phyloP scores from a whole-genome alignment of 768 basidiomycete species.

The Xanthoconium purpureum region DNA sequence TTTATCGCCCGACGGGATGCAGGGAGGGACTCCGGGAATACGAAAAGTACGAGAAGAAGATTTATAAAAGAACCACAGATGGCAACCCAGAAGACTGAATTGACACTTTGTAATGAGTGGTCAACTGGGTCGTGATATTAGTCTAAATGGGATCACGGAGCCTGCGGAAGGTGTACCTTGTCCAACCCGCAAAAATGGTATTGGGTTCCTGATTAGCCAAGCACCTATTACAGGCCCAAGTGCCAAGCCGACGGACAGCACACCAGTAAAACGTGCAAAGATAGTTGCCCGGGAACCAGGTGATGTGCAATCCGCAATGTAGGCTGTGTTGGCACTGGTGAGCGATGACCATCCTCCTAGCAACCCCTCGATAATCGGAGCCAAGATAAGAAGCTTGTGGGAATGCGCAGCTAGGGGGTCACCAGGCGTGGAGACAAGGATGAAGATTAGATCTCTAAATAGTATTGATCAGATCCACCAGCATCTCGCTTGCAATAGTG shows the following conservation, averaged over 20 bases:
- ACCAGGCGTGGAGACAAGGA: conserved; percentile 69
- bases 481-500: conserved; percentile 18
- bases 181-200: conserved; percentile 30
- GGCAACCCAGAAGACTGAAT: conserved; percentile 54
- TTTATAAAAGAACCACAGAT: conserved; percentile 44
- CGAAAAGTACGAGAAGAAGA: conserved; percentile 56
- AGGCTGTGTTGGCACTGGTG: conserved; percentile 62
- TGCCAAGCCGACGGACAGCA: conserved; percentile 74
- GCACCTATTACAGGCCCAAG: conserved; percentile 71
- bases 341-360: conserved; percentile 75
- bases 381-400: conserved; percentile 71
- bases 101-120: conserved; percentile 39
- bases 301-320: conserved; percentile 78
- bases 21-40: conserved; percentile 56
- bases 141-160: conserved; percentile 4
- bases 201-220: conserved; percentile 46
- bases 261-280: conserved; percentile 67
- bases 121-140: conserved; percentile 15
- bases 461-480: conserved; percentile 1
- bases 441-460: conserved; percentile 70
- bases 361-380: conserved; percentile 76
- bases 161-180: conserved; percentile 11
- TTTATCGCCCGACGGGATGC: conserved; percentile 26
- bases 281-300: conserved; percentile 72
- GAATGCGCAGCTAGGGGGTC: conserved; percentile 61